Evolutionary conservation across 148 eudicot species (phyloP).

Genomic region (Polygonum aviculare): DNA sequence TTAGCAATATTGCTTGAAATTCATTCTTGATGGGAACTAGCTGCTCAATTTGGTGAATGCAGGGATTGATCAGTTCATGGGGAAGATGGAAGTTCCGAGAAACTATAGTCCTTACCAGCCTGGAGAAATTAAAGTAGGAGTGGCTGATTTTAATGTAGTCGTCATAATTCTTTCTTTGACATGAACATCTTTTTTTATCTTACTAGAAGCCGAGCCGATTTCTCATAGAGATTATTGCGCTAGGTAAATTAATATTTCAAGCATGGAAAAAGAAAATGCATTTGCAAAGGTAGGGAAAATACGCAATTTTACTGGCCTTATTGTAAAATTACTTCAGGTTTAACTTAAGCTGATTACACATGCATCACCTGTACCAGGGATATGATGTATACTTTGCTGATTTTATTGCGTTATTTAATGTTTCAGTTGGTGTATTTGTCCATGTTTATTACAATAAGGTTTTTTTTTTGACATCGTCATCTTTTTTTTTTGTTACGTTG

Average conservation of each 20-base stretch:
- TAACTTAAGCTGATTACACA: background rate
- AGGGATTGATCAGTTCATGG: conserved; percentile 66
- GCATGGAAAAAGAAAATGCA: background rate
- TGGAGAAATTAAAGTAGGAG: conserved; percentile 48
- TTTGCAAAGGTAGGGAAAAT: background rate
- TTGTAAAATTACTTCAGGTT: background rate
- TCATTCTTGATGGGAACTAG: background rate
- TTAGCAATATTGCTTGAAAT: background rate
- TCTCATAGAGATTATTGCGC: conserved; percentile 29
- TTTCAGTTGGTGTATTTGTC: background rate
- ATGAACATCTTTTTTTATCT: conserved; percentile 1
- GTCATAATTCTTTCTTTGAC: conserved; percentile 1
- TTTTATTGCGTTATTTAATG: background rate
- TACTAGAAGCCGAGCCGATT: conserved; percentile 30
- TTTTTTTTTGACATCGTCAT: background rate
- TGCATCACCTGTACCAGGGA: background rate
- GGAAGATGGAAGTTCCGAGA: conserved; percentile 43
- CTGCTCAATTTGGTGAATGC: conserved; percentile 16
- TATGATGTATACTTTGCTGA: background rate
- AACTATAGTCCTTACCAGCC: conserved; percentile 39
- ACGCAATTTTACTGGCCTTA: background rate
- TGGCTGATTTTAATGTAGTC: conserved; percentile 23
- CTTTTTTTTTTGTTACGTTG: background rate
- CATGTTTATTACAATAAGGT: background rate
- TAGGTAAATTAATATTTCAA: conserved; percentile 15